Percentiles rank a stretch among this genome's conserved stretches.
Conservation (phyloP, 257 asterid species). For the Rubia yunnanensis region DNA sequence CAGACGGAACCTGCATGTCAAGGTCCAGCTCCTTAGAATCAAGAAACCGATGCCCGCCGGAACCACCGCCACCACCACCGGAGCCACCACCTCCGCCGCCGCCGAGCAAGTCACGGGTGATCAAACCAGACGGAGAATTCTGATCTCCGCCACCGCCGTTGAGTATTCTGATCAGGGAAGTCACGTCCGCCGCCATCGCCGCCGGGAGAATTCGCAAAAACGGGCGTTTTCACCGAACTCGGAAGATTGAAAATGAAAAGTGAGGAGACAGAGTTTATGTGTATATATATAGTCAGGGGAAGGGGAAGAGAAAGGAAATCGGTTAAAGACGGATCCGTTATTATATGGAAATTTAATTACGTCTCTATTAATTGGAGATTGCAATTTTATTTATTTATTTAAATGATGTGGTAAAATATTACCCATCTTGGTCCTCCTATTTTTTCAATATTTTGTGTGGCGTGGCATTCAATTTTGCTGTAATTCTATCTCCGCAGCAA, state of each 20-base stretch:
- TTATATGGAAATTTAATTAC: background rate
- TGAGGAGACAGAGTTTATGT: background rate
- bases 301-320: background rate
- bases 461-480: too few species aligned
- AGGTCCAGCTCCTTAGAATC: constrained; percentile 85
- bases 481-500: too few species aligned
- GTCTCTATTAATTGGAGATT: background rate
- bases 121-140: constrained; percentile 50
- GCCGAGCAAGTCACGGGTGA: constrained; percentile 79
- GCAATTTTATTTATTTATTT: background rate
- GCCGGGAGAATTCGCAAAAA: background rate
- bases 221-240: background rate
- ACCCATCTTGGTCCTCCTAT: background rate
- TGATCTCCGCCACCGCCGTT: constrained; percentile 34
- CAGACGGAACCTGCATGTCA: constrained; percentile 83
- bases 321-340: constrained; percentile 8
- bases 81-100: constrained; percentile 41
- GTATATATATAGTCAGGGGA: background rate
- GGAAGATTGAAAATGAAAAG: background rate
- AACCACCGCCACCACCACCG: constrained; percentile 29
- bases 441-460: too few species aligned
- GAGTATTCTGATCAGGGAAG: constrained; percentile 47
- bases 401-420: background rate
- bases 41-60: constrained; percentile 17
- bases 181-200: constrained; percentile 87